phyloP scores from a whole-genome alignment of 2,329 filamentous ascomycete species.

The Calonectria crousiana region DNA sequence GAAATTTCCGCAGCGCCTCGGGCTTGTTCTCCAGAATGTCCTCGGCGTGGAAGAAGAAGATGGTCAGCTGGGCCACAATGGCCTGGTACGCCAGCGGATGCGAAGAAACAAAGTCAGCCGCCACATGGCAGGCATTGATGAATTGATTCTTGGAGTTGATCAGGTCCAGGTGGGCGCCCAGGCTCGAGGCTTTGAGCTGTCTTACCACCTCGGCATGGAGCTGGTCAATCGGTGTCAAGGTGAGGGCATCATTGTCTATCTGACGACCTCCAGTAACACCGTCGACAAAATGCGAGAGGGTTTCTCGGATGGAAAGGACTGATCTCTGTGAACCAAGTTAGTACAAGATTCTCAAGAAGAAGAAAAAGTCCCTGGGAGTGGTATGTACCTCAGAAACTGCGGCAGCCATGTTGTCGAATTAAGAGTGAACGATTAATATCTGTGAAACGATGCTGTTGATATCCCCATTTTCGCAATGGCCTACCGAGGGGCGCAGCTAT shows the following conservation, averaged over 20 bases:
- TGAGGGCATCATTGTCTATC: background rate
- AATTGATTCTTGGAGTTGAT: slow-evolving; percentile 25
- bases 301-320: background rate
- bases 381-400: background rate
- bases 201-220: background rate
- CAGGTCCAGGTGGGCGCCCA: slow-evolving; percentile 19
- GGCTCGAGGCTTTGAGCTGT: background rate
- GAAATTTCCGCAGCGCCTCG: background rate
- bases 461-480: background rate
- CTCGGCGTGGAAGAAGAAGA: background rate
- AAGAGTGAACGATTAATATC: background rate
- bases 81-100: background rate
- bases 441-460: background rate
- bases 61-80: background rate
- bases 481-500: background rate
- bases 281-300: background rate
- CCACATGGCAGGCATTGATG: slow-evolving; percentile 24
- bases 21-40: background rate
- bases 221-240: background rate
- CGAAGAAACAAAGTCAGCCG: slow-evolving; percentile 16
- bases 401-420: background rate
- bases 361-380: too few species aligned
- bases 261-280: background rate
- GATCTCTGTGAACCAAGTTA: background rate
- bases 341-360: background rate